Percentiles rank a stretch among this genome's conserved stretches.
Evolutionary conservation across 768 basidiomycete species (phyloP).

Genomic region (Termitomyces sp.): DNA sequence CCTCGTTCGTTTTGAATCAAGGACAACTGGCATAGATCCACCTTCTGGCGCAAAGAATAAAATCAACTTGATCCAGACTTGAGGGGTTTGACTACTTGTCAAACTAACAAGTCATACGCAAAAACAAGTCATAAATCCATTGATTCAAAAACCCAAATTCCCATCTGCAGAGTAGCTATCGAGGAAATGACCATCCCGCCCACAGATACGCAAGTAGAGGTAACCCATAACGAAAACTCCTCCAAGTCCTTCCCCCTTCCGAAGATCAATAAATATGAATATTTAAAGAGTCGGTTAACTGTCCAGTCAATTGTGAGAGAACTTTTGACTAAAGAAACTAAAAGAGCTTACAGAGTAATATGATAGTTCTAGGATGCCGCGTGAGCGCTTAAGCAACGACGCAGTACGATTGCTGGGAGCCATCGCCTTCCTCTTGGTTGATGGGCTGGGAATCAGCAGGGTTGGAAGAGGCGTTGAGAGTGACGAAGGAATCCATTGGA

Average conservation of each 20-base stretch:
- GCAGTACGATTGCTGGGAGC: no score
- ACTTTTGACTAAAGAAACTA: background rate
- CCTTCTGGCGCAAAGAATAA: no score
- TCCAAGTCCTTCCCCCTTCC: background rate
- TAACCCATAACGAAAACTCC: background rate
- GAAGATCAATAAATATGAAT: background rate
- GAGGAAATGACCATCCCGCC: background rate
- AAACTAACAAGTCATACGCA: background rate
- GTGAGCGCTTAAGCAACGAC: background rate
- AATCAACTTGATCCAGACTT: no score
- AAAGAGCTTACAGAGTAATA: background rate
- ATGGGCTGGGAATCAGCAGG: background rate
- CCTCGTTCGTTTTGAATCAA: no score
- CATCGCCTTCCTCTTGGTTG: background rate
- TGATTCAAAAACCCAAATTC: background rate
- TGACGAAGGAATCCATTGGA: background rate
- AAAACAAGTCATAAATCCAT: background rate
- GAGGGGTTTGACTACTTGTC: no score
- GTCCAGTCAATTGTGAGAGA: background rate
- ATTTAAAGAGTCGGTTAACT: background rate
- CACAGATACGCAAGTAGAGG: background rate
- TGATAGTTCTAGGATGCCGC: background rate
- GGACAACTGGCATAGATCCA: no score
- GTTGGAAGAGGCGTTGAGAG: background rate
- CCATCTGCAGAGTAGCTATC: background rate